These are phyloP conservation scores for Apiotrichum gracile DNA, from an alignment of 1,284 basidiomycete species.

Conservation along the genomic window DNA sequence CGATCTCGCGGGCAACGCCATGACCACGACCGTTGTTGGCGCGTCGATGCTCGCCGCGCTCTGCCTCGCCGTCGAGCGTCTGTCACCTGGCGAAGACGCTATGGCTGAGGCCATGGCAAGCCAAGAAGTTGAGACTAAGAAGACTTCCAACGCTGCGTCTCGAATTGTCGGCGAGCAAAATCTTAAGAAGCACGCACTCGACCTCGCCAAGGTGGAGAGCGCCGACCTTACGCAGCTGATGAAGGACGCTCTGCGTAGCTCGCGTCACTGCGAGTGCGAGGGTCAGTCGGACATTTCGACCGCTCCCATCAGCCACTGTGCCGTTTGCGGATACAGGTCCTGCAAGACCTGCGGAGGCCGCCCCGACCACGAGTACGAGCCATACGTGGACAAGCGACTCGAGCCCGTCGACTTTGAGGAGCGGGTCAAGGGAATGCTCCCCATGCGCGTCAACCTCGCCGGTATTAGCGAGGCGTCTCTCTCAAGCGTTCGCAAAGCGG, in stretches of 20 bases:
- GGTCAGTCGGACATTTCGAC: conserved; percentile 72
- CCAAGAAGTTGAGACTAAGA: too few relatives aligned
- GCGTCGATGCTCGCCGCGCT: conserved; percentile 80
- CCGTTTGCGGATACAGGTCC: conserved; percentile 69
- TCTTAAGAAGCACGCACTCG: conserved; percentile 58
- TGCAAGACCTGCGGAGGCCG: conserved; percentile 83
- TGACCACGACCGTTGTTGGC: conserved; percentile 94
- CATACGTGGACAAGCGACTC: conserved; percentile 42
- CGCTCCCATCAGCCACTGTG: conserved; percentile 64
- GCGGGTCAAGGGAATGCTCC: conserved; percentile 70
- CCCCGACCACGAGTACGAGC: conserved; percentile 70
- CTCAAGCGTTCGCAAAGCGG: background rate
- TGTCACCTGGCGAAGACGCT: conserved; percentile 58
- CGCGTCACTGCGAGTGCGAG: conserved; percentile 80
- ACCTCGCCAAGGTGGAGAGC: conserved; percentile 58
- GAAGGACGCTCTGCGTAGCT: conserved; percentile 60
- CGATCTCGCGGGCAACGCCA: conserved; percentile 91
- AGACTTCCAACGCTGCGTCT: conserved; percentile 48
- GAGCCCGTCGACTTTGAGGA: conserved; percentile 67
- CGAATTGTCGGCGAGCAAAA: conserved; percentile 65
- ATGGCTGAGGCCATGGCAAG: conserved; percentile 53
- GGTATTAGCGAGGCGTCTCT: conserved; percentile 56
- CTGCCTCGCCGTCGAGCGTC: conserved; percentile 58
- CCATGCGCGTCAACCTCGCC: conserved; percentile 72
- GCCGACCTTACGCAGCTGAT: conserved; percentile 58